Evolutionary conservation across 176 grass and related monocot species (phyloP), one percentile per base, ranked within the genome.

Genomic region (Cymbopogon citratus): DNA sequence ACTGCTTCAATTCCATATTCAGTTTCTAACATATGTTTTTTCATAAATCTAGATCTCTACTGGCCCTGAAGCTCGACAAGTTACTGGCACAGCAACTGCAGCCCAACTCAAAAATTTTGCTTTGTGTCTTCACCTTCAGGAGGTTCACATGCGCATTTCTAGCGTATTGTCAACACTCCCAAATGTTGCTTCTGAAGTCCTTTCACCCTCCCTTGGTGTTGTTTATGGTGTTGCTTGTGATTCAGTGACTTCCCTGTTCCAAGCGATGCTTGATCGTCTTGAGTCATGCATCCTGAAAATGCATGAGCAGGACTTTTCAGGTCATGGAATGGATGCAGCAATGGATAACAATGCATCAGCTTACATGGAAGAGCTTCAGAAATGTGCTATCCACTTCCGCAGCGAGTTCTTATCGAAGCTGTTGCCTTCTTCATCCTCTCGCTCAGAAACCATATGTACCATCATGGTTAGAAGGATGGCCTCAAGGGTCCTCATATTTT

Each of bases 291-390:
- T 96, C 46, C 87, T 93, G 41, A 77, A 96, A 91, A 99, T 99
- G 87, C 97, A 99, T 0, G 77, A 92, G 14, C 93, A 99, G 71
- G 91, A 99, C 69, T 96, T 96, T 43, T 89, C 87, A 66, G 82
- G 66, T 40, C 82, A 81, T 29, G 84, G 83, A 29, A 85, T 92
- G 85, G 89, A 91, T 60, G 87, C 76, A 66, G 51, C 49, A 0
- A 87, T 93, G 85, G 95, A 91, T 78, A 95, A 95, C 76, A 95
- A 84, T 82, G 97, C 91, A 66, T 91, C 92, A 16, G 82, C 79
- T 89, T 99, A 96, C 89, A 99, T 99, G 97, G 97, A 99, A 66
- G 97, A 95, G 66, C 87, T 99, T 57, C 97, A 96, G 80, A 99
- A 93, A 81, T 91, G 74, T 77, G 79, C 90, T 39, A 38, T 99